Conservation (phyloP, 805 yeast species). For the Yarrowia porcina region DNA sequence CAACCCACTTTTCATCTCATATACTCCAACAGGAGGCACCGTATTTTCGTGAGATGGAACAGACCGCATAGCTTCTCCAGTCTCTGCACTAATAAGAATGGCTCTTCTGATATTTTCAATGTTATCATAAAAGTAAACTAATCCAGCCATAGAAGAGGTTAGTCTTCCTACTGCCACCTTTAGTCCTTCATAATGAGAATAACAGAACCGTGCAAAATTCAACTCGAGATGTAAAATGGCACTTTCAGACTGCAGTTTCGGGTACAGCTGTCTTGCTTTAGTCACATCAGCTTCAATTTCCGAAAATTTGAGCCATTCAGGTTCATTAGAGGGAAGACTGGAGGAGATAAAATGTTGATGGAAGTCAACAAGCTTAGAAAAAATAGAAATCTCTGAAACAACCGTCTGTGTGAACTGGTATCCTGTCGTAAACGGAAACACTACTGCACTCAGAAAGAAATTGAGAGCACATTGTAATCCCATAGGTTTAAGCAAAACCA, state of each 20-base stretch:
- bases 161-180: neutral
- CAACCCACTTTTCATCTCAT: neutral
- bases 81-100: neutral
- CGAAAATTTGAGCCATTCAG: neutral
- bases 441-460: neutral
- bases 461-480: neutral
- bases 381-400: neutral
- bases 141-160: neutral
- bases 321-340: neutral
- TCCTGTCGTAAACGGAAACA: neutral
- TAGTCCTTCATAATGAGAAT: neutral
- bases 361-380: neutral
- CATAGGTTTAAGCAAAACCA: neutral
- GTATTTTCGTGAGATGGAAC: neutral
- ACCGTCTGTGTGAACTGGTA: neutral
- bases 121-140: neutral
- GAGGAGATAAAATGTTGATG: neutral
- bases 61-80: neutral
- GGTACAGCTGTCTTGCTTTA: conserved; percentile 17
- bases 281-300: neutral
- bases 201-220: neutral
- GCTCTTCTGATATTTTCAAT: neutral
- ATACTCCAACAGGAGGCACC: neutral
- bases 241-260: conserved; percentile 30
- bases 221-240: conserved; percentile 29